These are phyloP conservation scores for Ulota crispa DNA, from an alignment of 225 moss, liverwort and hornwort species.

Conservation along the genomic window DNA sequence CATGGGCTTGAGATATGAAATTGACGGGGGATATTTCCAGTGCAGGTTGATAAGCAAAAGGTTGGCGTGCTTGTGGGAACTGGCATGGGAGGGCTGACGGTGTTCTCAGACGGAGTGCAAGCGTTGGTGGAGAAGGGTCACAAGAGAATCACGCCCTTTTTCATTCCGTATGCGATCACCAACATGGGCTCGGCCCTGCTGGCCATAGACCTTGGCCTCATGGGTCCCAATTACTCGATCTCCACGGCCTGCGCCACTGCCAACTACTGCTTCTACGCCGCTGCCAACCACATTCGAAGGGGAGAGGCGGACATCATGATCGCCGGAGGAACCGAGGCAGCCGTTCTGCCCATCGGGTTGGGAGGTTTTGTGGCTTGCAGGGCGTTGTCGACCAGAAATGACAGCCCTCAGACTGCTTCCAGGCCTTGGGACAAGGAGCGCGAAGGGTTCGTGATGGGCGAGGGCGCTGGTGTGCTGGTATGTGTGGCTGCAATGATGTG, in stretches of 20 bases:
- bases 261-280: conserved; percentile 97
- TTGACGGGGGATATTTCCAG: background rate
- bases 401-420: conserved; percentile 88
- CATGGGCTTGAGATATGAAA: background rate
- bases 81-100: conserved; percentile 94
- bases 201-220: conserved; percentile 87
- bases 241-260: conserved; percentile 96
- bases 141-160: conserved; percentile 90
- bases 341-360: conserved; percentile 89
- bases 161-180: conserved; percentile 92
- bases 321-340: conserved; percentile 95
- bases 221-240: conserved; percentile 96
- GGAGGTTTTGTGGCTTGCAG: conserved; percentile 97
- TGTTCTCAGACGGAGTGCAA: conserved; percentile 94
- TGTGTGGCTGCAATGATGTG: background rate
- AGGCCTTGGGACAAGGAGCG: conserved; percentile 98
- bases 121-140: conserved; percentile 94
- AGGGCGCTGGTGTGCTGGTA: conserved; percentile 98
- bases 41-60: conserved; percentile 88
- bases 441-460: conserved; percentile 98
- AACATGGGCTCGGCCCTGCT: conserved; percentile 95
- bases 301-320: conserved; percentile 97
- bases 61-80: conserved; percentile 92
- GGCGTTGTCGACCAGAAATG: conserved; percentile 84
- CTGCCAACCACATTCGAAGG: conserved; percentile 93